Conservation (phyloP, 768 basidiomycete genomes). For the Coprinopsis marcescibilis region DNA sequence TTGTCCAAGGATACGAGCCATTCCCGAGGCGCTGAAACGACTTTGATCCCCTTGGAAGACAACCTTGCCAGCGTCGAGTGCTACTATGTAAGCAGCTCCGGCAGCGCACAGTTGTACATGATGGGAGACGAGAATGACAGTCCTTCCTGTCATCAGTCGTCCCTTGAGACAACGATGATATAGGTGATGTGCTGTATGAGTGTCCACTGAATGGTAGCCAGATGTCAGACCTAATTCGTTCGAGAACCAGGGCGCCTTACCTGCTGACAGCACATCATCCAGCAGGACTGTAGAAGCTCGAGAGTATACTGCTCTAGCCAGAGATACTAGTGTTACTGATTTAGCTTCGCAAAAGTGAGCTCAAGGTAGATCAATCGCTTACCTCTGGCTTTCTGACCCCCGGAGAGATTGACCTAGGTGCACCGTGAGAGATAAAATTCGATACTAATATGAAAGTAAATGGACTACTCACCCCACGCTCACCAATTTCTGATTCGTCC, state of each 20-base stretch:
- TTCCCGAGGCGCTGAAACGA: conserved; percentile 39
- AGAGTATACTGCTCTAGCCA: conserved; percentile 82
- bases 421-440: neutral
- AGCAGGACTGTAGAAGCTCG: conserved; percentile 75
- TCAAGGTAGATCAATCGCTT: no score
- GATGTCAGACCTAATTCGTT: no score
- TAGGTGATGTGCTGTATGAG: conserved; percentile 88
- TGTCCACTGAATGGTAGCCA: no score
- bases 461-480: conserved; percentile 56
- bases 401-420: conserved; percentile 43
- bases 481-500: conserved; percentile 86
- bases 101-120: conserved; percentile 86
- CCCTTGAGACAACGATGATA: conserved; percentile 82
- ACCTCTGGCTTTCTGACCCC: conserved; percentile 65
- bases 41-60: conserved; percentile 64
- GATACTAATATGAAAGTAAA: neutral
- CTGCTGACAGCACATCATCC: conserved; percentile 74
- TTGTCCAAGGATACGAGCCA: no score
- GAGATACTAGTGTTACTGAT: no score
- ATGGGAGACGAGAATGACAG: conserved; percentile 90
- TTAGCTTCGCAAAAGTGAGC: no score
- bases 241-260: no score
- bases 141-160: conserved; percentile 72
- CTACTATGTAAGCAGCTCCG: conserved; percentile 76
- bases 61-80: conserved; percentile 77